Base-by-base conservation (phyloP, 179 eudicot species). In the Actinidia arguta region DNA sequence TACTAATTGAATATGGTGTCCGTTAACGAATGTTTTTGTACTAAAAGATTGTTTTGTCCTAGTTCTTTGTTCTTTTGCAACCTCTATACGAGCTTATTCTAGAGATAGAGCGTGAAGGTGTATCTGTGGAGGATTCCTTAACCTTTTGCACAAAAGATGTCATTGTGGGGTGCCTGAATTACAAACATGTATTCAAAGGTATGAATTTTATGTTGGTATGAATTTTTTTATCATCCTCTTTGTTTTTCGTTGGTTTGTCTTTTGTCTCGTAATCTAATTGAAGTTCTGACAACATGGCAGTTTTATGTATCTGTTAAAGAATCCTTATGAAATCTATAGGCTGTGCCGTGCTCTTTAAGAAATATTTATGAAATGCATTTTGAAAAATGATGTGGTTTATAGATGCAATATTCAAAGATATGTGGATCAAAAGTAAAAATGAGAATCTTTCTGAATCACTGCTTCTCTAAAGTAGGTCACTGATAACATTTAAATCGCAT, bases 81-180 rank as follows among this genome's bases (percentile, higher is more conserved):
- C 99, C 98, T 82, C 92, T 97, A 4, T 90, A 93, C 61, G 98
- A 97, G 90, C 89, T 97, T 61, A 90, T 97, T 87, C 84, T 91
- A 80, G 98, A 97, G 89, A 91, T 97, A 78, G 98, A 97, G 88
- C 93, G 92, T 77, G 97, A 92, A 80, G 88, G n/a, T n/a, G 88
- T 86, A 80, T 92, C 58, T 85, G 87, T 56, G 99, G 99, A 78
- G 99, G 89, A 50, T 98, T 97, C 91, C 98, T 97, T 68, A 92
- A 93, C 77, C 91, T 97, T 68, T 86, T 97, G 87, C 94, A 95
- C 81, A 93, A 93, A 75, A 90, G 99, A 87, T 95, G 97, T 89
- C 99, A 93, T 68, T 97, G 98, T 86, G 99, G 99, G 83, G 97
- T 97, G 78, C 99, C 99, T 78, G 99, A 97, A 90, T 80, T 97